Base-by-base conservation (phyloP, 148 eudicot genomes). In the Cornus suecica region DNA sequence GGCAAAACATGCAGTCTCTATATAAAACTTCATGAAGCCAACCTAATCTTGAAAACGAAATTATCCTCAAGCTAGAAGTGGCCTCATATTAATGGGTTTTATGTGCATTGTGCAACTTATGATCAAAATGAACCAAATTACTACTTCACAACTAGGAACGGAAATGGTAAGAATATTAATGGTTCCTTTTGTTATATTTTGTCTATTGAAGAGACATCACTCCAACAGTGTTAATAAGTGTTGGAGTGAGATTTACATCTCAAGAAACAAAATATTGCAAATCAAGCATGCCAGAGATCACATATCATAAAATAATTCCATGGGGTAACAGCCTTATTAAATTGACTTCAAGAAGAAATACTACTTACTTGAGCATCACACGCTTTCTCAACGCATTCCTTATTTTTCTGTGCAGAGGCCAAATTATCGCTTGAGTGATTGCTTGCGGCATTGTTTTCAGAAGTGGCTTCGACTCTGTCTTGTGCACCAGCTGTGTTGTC, bases 361-460 rank as follows among this genome's bases (percentile, higher is more conserved):
- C 20, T 52, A 58, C 62, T 58, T 78, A 91, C 97, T 90, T 91
- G 90, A 70, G 88, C 91, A 88, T 89, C 91, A 71, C 90, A 89
- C 83, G 88, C 92, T 87, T 89, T 89, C 80, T 82, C 86, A 66
- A 77, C 76, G 82, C 88, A 79, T 69, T 78, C 86, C 70, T 83
- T 78, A 77, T 81, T 82, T 48, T 77, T 81, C 68, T 81, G 81
- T 70, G 67, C 52, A 73, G 86, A 80, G 14, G 88, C 79, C 79
- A 84, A 81, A 58, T 81, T 85, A 61, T 86, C 88, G 75, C 92
- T 88, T 65, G 94, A 89, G 69, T 72, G 86, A 73, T 88, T 85
- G 76, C 89, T 88, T 32, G 66, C 75, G 37, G 92, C 86, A 73
- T 90, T 86, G 62, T 89, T 89, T 81, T 90, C 94, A 71, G 97